phyloP scores from a whole-genome alignment of 192 early-diverging fungal species.

The Coemansia sp. region DNA sequence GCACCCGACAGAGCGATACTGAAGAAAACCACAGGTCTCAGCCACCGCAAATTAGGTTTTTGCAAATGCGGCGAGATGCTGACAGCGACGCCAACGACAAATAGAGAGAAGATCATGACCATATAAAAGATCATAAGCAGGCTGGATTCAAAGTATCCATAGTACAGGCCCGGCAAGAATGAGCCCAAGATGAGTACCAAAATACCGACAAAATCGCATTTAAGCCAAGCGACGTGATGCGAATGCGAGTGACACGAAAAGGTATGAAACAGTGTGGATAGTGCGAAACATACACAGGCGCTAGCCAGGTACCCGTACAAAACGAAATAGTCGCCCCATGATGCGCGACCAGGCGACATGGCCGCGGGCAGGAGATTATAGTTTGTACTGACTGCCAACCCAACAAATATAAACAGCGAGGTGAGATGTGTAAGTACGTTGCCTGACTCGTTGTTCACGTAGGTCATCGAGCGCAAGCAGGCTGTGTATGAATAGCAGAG shows the following conservation, averaged over 20 bases:
- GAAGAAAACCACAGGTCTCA: constrained; percentile 79
- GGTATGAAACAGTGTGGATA: constrained; percentile 79
- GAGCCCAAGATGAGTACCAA: constrained; percentile 73
- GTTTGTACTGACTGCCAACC: constrained; percentile 54
- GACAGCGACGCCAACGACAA: constrained; percentile 66
- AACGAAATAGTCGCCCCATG: constrained; percentile 67
- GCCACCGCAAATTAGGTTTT: constrained; percentile 73
- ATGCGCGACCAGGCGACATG: constrained; percentile 47
- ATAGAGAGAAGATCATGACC: constrained; percentile 62
- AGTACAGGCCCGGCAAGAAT: constrained; percentile 54
- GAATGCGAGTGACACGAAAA: constrained; percentile 80
- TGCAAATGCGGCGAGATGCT: constrained; percentile 68
- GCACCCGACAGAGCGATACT: constrained; percentile 74
- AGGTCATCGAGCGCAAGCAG: constrained; percentile 75
- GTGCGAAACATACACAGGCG: constrained; percentile 76
- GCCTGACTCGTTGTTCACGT: constrained; percentile 91
- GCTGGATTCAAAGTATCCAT: constrained; percentile 63
- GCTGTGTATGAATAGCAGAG: constrained; percentile 71
- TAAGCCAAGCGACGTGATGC: constrained; percentile 57
- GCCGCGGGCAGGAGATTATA: constrained; percentile 42
- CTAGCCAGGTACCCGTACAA: constrained; percentile 78
- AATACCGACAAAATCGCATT: constrained; percentile 93
- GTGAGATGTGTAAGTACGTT: constrained; percentile 88
- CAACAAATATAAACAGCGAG: constrained; percentile 67
- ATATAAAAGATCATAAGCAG: constrained; percentile 60